These are phyloP conservation scores for Saussurea involucrata DNA, from an alignment of 129 eudicot species.

Conservation along the genomic window DNA sequence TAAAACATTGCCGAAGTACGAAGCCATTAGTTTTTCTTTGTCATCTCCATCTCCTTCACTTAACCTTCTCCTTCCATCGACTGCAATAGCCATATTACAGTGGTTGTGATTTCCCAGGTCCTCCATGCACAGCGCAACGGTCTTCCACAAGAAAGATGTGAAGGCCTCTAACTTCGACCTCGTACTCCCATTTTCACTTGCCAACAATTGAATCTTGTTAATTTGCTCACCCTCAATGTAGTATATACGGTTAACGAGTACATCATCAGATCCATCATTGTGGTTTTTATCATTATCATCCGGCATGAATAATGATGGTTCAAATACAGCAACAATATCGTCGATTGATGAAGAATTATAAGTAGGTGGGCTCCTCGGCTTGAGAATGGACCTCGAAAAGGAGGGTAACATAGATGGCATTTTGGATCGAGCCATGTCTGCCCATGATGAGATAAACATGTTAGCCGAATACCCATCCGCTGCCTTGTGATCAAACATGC, in stretches of 20 bases:
- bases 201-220: slow-evolving; percentile 29
- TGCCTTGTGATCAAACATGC: slow-evolving; percentile 39
- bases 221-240: slow-evolving; percentile 27
- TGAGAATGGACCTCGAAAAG: slow-evolving; percentile 41
- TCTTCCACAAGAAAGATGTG: slow-evolving; percentile 18
- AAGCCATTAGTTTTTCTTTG: slow-evolving; percentile 5
- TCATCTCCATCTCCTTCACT: slow-evolving; percentile 28
- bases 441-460: slow-evolving; percentile 62
- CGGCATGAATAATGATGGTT: background rate
- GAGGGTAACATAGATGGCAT: slow-evolving; percentile 39
- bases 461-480: slow-evolving; percentile 59
- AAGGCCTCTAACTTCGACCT: slow-evolving; percentile 48
- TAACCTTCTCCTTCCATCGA: slow-evolving; percentile 46
- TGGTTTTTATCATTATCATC: background rate
- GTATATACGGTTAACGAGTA: slow-evolving; percentile 36
- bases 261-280: background rate
- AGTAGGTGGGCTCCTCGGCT: slow-evolving; percentile 34
- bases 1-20: slow-evolving; percentile 50
- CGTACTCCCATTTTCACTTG: slow-evolving; percentile 23
- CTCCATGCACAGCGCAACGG: background rate
- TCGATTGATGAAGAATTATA: background rate
- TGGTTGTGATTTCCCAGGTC: slow-evolving; percentile 5
- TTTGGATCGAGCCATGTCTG: slow-evolving; percentile 33
- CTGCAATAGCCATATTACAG: slow-evolving; percentile 40
- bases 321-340: background rate